These are phyloP conservation scores for Pseudogymnoascus pannorum DNA, from an alignment of 2,329 filamentous ascomycete species.

Conservation along the genomic window DNA sequence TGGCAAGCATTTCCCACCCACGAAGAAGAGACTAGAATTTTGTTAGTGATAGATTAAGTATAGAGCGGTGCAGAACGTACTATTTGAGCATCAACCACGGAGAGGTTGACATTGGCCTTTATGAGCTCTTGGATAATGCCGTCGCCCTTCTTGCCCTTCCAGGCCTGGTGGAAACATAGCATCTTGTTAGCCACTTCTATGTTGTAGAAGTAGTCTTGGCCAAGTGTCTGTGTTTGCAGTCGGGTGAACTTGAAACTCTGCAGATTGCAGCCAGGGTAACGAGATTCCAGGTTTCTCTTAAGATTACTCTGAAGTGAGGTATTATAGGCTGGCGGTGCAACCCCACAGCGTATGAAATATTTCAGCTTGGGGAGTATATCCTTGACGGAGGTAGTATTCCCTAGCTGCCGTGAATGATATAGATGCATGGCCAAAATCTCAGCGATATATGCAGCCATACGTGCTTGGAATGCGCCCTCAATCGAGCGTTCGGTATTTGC, in stretches of 20 bases:
- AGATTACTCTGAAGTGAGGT: conserved; percentile 79
- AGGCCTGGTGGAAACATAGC: conserved; percentile 69
- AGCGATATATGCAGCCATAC: conserved; percentile 73
- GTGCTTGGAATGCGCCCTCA: conserved; percentile 50
- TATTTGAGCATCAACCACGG: conserved; percentile 85
- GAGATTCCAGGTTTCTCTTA: conserved; percentile 71
- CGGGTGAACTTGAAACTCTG: conserved; percentile 72
- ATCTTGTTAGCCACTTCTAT: conserved; percentile 67
- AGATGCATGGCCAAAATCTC: conserved; percentile 89
- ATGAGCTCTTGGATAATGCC: conserved; percentile 79
- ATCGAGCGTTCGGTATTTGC: conserved; percentile 43
- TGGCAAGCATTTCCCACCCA: conserved; percentile 80
- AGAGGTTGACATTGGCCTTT: conserved; percentile 83
- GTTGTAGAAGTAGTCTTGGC: conserved; percentile 78
- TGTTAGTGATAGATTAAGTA: conserved; percentile 21
- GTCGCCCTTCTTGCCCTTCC: conserved; percentile 60
- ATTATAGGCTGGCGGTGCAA: conserved; percentile 77
- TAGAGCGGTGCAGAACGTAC: conserved; percentile 39
- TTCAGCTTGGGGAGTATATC: conserved; percentile 66
- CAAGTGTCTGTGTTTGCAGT: conserved; percentile 58
- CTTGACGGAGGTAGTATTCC: conserved; percentile 60
- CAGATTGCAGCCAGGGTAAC: conserved; percentile 68
- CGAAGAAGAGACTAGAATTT: conserved; percentile 64
- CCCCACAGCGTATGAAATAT: conserved; percentile 73
- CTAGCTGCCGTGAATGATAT: conserved; percentile 73